Conservation (phyloP, 2,329 filamentous ascomycete genomes). For the Pestalotiopsis sp. region DNA sequence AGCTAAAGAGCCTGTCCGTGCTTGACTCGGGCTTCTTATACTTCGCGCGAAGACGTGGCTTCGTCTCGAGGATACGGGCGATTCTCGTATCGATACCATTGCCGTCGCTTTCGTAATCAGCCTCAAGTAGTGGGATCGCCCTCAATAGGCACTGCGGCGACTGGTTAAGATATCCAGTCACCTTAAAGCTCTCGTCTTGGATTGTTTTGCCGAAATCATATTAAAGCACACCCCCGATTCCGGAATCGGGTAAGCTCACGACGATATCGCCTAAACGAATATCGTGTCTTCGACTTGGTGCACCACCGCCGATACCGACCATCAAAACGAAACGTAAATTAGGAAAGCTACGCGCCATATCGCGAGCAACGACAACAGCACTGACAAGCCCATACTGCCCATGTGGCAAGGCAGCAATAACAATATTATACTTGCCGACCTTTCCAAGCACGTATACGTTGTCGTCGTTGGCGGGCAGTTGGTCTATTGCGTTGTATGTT, state of each 20-base stretch:
- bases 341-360: constrained; percentile 31
- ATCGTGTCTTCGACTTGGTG: constrained; percentile 23
- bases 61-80: too few relatives aligned
- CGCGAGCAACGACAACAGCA: constrained; percentile 26
- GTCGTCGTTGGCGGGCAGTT: not conserved
- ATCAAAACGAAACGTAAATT: constrained; percentile 31
- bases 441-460: not conserved
- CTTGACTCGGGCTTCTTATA: too few relatives aligned
- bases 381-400: not conserved
- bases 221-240: constrained; percentile 29
- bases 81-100: too few relatives aligned
- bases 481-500: not conserved
- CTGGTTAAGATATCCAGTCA: too few relatives aligned
- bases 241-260: constrained; percentile 25
- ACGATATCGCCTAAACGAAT: constrained; percentile 36
- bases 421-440: not conserved
- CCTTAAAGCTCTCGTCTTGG: too few relatives aligned
- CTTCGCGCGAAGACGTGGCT: too few relatives aligned
- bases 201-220: constrained; percentile 34
- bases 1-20: too few relatives aligned
- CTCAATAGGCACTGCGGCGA: too few relatives aligned
- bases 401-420: not conserved
- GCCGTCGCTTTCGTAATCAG: too few relatives aligned
- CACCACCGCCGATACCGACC: constrained; percentile 36
- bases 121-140: too few relatives aligned